Base-by-base conservation (phyloP, 78 protist genomes). In the Dictyostelium capitatum region DNA sequence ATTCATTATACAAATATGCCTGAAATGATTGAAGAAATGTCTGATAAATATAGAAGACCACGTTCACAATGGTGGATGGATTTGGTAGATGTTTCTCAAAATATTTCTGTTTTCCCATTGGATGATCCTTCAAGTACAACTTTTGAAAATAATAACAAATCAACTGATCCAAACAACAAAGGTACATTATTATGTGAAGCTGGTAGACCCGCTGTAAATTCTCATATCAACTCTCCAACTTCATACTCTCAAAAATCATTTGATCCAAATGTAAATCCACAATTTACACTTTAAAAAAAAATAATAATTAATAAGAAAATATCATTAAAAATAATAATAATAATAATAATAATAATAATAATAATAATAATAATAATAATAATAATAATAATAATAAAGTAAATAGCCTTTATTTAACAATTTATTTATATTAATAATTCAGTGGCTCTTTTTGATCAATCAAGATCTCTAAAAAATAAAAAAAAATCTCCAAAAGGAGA, bases 11-110 rank as follows among this genome's bases (percentile, higher is more conserved):
- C 92, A 10, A 47, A 51, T 23, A 72, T 85, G 57, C 74, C 59
- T 6, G 83, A 73, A 2, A 85, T 85, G 92, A 51, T 25, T 0
- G 23, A 46, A 32, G 77, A 59, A 37, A 85, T 85, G 70, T 50
- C 64, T 6, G 75, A 47, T 20, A 85, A 85, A 62, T 85, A 48
- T 28, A 59, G 92, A 53, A 14, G 92, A 20, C 92, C 92, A 15
- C 50, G 47, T 23, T 28, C 65, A 0, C 92, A 85, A 59, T 85
- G 92, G 92, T 85, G 92, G 92, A n/a, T 85, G 47, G 54, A 53
- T 47, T 64, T 85, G 15, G 46, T 56, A 41, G 50, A 85, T 28
- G 11, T 64, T 15, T 85, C 92, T 41, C 83, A 65, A 73, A 23
- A 72, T 10, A 85, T 85, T 6, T 75, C 83, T 6, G 83, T 85